Evolutionary conservation across 306 rosid species (phyloP).

Genomic region (Luffa acutangula): DNA sequence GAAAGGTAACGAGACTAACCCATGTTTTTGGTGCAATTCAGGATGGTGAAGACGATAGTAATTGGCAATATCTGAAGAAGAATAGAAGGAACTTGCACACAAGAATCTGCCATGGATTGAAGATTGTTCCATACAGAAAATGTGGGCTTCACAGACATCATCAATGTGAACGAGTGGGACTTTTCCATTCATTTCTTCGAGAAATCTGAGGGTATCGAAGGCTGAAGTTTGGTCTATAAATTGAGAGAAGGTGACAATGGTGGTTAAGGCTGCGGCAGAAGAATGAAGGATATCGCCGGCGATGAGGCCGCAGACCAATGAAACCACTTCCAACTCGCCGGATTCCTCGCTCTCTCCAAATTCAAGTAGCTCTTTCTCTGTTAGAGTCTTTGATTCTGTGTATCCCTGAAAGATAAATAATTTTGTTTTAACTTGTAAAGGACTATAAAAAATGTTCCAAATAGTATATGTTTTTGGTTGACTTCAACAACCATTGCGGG

Average conservation of each 20-base stretch:
- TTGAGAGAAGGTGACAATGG: conserved; percentile 3
- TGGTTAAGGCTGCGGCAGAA: not conserved
- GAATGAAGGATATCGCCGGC: conserved; percentile 12
- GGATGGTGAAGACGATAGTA: conserved; percentile 23
- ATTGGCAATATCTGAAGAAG: conserved; percentile 30
- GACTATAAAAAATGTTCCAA: too few species aligned
- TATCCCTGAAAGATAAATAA: conserved; percentile 11
- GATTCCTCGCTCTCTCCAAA: conserved; percentile 2
- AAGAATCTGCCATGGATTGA: conserved; percentile 19
- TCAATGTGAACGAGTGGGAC: conserved; percentile 22
- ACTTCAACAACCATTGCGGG: too few species aligned
- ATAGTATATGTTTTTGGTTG: too few species aligned
- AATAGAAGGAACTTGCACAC: conserved; percentile 31
- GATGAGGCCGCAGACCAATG: conserved; percentile 24
- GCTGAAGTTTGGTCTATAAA: not conserved
- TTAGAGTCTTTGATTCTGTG: conserved; percentile 15
- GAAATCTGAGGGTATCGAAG: conserved; percentile 7
- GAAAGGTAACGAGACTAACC: conserved; percentile 23
- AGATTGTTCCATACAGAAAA: conserved; percentile 28
- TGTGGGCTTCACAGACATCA: conserved; percentile 32
- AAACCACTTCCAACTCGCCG: conserved; percentile 21
- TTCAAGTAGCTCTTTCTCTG: conserved; percentile 22
- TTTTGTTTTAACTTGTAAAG: too few species aligned
- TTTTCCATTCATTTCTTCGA: conserved; percentile 24
- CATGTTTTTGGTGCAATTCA: conserved; percentile 21